Base-by-base conservation (phyloP, 208 protist genomes). In the Herpetomonas muscarum region DNA sequence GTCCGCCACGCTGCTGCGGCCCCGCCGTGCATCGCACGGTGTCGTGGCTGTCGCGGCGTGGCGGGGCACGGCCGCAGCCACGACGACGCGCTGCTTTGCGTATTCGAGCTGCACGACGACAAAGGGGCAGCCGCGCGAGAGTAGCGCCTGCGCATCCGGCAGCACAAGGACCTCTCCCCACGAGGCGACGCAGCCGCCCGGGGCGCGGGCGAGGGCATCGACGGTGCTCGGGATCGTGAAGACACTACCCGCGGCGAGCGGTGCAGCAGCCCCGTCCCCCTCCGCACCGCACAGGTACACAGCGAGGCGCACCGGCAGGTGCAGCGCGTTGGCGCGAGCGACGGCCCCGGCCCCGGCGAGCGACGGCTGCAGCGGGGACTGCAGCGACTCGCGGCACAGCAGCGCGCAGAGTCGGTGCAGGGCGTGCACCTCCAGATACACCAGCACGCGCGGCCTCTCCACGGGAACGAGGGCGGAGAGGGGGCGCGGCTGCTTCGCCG, bases 21-120 rank as follows among this genome's bases (percentile, higher is more conserved):
- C n/a, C 42, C 42, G 42, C 42, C 19, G 7, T 4, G 4, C 7
- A 24, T n/a, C 6, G 22, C 13, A 24, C 19, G 7, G 42, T 6
- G 42, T 3, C 1, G 39, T 15, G 22, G 42, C 19, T n/a, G 22
- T 19, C 22, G n/a, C 13, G 22, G 6, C 22, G 22, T 26, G 1
- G 17, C 42, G 42, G n/a, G n/a, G n/a, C n/a, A n/a, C n/a, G n/a
- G n/a, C n/a, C n/a, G n/a, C n/a, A n/a, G n/a, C n/a, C n/a, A n/a
- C n/a, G 22, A 47, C 42, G 19, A 47, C 42, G 19, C 42, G 28
- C 42, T 47, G 42, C n/a, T n/a, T n/a, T n/a, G n/a, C n/a, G n/a
- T n/a, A n/a, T 24, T 47, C 42, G 7, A 47, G 42, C 42, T 47
- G 42, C 42, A 47, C 6, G 42, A 17, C 22, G 22, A 47, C 42